Conservation (phyloP, 805 yeast genomes). For the Tetrapisispora pingtungensis region DNA sequence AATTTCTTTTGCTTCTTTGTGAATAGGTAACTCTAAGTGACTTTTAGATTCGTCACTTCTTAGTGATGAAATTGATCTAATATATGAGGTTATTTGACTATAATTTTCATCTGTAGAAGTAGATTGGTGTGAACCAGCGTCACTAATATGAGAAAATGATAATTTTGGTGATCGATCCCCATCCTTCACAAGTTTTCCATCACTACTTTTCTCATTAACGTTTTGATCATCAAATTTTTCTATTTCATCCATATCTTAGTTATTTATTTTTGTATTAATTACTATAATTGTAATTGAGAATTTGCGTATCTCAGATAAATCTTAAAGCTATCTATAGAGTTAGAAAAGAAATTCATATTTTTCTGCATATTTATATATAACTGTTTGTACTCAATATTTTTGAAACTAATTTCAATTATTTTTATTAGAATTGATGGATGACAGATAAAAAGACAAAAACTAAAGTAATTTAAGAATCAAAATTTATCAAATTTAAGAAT, state of each 20-base stretch:
- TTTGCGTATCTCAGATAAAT: too few relatives aligned
- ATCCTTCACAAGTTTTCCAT: not conserved
- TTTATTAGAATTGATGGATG: too few relatives aligned
- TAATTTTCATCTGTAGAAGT: not conserved
- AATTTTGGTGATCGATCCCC: not conserved
- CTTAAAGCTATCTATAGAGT: too few relatives aligned
- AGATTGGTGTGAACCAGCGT: not conserved
- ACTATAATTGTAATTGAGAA: too few relatives aligned
- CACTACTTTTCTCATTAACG: not conserved
- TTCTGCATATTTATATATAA: too few relatives aligned
- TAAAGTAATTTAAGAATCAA: too few relatives aligned
- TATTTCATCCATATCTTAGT: not conserved
- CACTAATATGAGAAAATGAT: not conserved
- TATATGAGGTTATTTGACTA: not conserved
- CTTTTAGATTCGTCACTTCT: not conserved
- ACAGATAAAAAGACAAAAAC: too few relatives aligned
- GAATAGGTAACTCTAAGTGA: slow-evolving; percentile 1
- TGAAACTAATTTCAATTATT: too few relatives aligned
- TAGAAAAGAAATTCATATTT: too few relatives aligned
- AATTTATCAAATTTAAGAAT: too few relatives aligned
- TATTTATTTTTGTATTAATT: not conserved
- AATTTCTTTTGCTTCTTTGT: slow-evolving; percentile 8
- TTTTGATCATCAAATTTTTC: not conserved
- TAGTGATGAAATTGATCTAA: not conserved
- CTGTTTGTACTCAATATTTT: too few relatives aligned